Conservation (phyloP, 305 asterid species). For the Plantago coronopus region DNA sequence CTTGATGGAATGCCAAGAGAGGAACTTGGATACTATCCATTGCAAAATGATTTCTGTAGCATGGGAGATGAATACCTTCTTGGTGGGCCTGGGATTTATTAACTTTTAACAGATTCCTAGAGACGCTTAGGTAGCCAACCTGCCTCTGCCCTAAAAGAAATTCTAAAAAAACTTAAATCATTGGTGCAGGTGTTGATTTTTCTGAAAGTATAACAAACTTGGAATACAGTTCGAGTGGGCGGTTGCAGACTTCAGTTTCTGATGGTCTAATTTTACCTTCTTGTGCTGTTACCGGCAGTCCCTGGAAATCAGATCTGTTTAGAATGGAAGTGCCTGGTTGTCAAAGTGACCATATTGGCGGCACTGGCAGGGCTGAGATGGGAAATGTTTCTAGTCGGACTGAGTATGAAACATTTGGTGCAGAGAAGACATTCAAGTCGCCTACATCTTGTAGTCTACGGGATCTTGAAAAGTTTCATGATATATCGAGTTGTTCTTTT, state of each 20-base stretch:
- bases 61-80: conserved; percentile 75
- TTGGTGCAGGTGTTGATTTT: conserved; percentile 57
- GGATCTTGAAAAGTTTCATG: conserved; percentile 46
- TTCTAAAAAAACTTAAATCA: background rate
- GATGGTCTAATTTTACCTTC: conserved; percentile 39
- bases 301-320: conserved; percentile 50
- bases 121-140: background rate
- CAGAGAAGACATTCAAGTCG: conserved; percentile 37
- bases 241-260: conserved; percentile 45
- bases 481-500: conserved; percentile 48
- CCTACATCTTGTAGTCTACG: conserved; percentile 37
- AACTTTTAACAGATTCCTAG: conserved; percentile 2
- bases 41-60: conserved; percentile 54
- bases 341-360: conserved; percentile 35
- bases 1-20: conserved; percentile 46
- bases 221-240: conserved; percentile 54
- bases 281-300: conserved; percentile 32
- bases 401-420: conserved; percentile 32
- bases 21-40: conserved; percentile 46
- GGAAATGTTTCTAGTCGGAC: conserved; percentile 32
- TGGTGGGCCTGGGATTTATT: conserved; percentile 37
- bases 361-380: conserved; percentile 32
- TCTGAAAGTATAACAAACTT: conserved; percentile 53
- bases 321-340: conserved; percentile 37
- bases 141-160: background rate